Base-by-base conservation (phyloP, 176 grass and related monocot genomes). In the Musa beccarii region DNA sequence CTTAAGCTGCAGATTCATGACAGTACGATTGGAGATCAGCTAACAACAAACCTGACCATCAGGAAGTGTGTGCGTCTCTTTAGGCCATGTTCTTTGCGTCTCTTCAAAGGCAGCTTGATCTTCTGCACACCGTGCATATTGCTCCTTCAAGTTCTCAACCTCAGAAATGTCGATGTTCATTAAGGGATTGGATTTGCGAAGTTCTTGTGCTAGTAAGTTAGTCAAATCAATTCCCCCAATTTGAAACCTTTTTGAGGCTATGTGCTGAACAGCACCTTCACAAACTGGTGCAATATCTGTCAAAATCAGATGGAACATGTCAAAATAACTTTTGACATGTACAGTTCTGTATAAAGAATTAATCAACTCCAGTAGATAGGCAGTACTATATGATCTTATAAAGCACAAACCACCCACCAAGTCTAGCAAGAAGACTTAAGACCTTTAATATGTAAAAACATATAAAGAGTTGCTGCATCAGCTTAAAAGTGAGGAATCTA, bases 241-340 rank as follows among this genome's bases (percentile, higher is more conserved):
- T 77, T 94, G 88, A 86, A 99, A 84, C 81, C 95, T 94, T 52
- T 92, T 99, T 0, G 91, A 94, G 13, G 86, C 91, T 63, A 99
- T 81, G 25, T 99, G 95, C 49, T 99, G 90, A 83, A 99, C 95
- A 82, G 95, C 95, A 79, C 91, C 95, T 87, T 99, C 95, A 82
- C 69, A 89, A 85, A 99, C 91, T 72, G 88, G 95, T 74, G 91
- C 95, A 64, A 99, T 89, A 85, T 99, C 95, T 99, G 91, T 22
- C 73, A 76, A 85, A 81, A 52, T 63, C 21, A 3, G 19, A 63
- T 17, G 29, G 2, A 20, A 63, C 20, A 59, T 72, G 29, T 51
- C 26, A 13, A 14, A 25, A 62, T 34, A 4, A 54, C 21, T 15
- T 54, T 24, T 12, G 43, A 69, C 24, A 69, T 5, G 16, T 17